Base-by-base conservation (phyloP, 2,329 filamentous ascomycete genomes). In the Hypoxylon sp. region DNA sequence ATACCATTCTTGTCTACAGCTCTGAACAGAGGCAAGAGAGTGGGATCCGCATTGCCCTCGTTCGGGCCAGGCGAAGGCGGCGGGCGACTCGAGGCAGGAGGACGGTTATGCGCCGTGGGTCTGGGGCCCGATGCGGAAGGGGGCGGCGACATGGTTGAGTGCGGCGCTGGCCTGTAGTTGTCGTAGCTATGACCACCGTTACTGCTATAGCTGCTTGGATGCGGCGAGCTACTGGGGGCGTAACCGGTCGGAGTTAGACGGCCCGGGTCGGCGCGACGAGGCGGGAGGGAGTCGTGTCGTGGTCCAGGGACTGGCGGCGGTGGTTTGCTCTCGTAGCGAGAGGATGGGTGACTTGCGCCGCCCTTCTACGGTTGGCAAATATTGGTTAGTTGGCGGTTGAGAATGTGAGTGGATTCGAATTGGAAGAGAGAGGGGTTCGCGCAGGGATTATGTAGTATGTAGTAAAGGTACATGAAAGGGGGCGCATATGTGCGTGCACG, bases 1-100 rank as follows among this genome's bases (percentile, higher is more conserved):
- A 62, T 75, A 89, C 89, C 80, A 72, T 90, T 82, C 67, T 90
- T 92, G 73, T 99, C 95, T 9, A 97, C 93, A 1, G 91, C 91
- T 54, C 89, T 82, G 75, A 97, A 99, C 17, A 97, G 78, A 3
- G 89, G 89, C 69, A 91, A 84, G 12, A 99, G 79, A 1, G 84
- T 86, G n/a, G 87, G 80, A 66, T 92, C 88, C 41, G 85, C 81
- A 36, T 75, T 75, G 32, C 71, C 71, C 19, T 78, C 65, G 61
- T 76, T 71, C 65, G 77, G 75, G 58, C 81, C 73, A 55, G 90
- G 81, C 61, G 86, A 84, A 60, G 84, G 82, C 63, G 90, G 83
- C 62, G 87, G 82, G 62, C 85, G 80, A 64, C 83, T 82, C 67
- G 75, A 66, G 60, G 83, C 65, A 61, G 85, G 73, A 62, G 79